phyloP scores from a whole-genome alignment of 208 protist species.

The Endotrypanum monterogeii region DNA sequence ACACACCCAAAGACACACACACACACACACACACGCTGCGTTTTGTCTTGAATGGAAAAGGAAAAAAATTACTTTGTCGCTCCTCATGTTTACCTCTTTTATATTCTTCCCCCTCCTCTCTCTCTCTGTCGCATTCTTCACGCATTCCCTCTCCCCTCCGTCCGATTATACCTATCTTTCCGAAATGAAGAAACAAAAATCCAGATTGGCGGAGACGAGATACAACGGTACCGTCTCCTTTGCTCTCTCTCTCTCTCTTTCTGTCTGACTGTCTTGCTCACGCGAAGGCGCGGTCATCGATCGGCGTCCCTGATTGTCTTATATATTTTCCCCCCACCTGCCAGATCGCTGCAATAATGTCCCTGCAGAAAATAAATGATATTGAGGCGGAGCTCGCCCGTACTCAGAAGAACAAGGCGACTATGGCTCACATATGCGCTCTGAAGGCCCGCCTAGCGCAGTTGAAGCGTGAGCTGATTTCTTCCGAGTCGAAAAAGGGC shows the following conservation, averaged over 20 bases:
- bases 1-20: neutral
- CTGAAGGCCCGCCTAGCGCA: slow-evolving; percentile 99
- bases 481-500: slow-evolving; percentile 85
- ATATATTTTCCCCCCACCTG: too few species aligned
- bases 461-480: slow-evolving; percentile 96
- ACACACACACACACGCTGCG: neutral
- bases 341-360: slow-evolving; percentile 17
- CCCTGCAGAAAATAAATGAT: slow-evolving; percentile 94
- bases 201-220: neutral
- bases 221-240: neutral
- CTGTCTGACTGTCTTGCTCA: neutral
- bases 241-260: neutral
- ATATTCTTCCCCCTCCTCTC: neutral
- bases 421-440: slow-evolving; percentile 95
- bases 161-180: neutral
- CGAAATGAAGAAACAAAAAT: neutral
- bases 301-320: too few species aligned
- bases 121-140: neutral
- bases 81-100: too few species aligned
- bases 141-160: neutral
- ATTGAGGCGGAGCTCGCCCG: slow-evolving; percentile 97
- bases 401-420: slow-evolving; percentile 99
- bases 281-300: too few species aligned
- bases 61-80: too few species aligned
- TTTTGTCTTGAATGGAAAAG: neutral